Evolutionary conservation across 108 stramenopile species (phyloP).

Genomic region (Seminavis robusta): DNA sequence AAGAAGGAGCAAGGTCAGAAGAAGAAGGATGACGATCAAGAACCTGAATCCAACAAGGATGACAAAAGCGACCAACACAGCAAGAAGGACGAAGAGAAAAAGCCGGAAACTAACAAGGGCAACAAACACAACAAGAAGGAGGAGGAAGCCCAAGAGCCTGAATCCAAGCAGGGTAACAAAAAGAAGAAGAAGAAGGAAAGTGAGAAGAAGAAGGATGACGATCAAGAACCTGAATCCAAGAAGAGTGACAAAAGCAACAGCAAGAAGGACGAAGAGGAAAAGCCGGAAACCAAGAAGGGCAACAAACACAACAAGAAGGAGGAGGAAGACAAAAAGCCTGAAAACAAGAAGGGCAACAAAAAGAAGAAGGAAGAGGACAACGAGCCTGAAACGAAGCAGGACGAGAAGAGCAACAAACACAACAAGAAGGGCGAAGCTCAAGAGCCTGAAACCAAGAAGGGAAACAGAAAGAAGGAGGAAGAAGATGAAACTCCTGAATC

Average conservation of each 20-base stretch:
- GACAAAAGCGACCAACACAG: not conserved
- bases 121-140: not conserved
- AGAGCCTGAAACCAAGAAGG: not conserved
- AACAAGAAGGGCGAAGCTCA: not conserved
- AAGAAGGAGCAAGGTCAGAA: not conserved
- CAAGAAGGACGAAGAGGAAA: not conserved
- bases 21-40: not conserved
- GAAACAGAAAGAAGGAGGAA: not conserved
- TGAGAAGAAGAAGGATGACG: not conserved
- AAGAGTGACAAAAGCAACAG: not conserved
- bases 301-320: not conserved
- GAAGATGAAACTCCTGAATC: not conserved
- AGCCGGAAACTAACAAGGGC: not conserved
- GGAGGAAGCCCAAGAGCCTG: too few relatives aligned
- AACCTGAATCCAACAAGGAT: not conserved
- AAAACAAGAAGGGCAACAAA: conserved; percentile 6
- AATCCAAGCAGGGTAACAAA: conserved; percentile 2
- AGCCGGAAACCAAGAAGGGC: not conserved
- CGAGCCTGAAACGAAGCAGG: not conserved
- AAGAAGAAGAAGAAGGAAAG: conserved; percentile 1
- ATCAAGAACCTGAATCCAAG: not conserved
- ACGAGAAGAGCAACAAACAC: conserved; percentile 8
- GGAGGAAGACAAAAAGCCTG: not conserved
- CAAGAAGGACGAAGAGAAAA: not conserved
- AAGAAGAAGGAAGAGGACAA: conserved; percentile 1